Evolutionary conservation across 768 basidiomycete species (phyloP).

Genomic region (Imleria badia): DNA sequence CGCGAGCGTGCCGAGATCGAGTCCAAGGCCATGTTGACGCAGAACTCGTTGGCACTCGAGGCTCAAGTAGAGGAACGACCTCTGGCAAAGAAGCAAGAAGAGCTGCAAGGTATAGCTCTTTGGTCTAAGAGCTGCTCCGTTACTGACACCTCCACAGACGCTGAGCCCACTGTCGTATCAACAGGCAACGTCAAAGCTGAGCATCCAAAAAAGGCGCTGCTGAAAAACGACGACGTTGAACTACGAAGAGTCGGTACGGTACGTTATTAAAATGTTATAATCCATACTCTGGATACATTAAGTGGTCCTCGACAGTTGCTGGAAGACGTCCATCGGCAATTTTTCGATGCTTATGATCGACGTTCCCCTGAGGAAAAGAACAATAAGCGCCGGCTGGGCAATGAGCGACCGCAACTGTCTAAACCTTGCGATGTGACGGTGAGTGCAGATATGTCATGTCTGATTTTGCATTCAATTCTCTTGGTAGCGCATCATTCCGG

Average conservation of each 20-base stretch:
- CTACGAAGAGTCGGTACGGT: slow-evolving; percentile 76
- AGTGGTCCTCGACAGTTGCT: slow-evolving; percentile 56
- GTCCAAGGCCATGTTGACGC: slow-evolving; percentile 59
- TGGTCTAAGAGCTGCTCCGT: background rate
- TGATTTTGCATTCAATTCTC: background rate
- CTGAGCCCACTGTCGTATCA: slow-evolving; percentile 14
- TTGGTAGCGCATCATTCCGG: slow-evolving; percentile 78
- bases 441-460: slow-evolving; percentile 22
- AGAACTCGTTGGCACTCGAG: slow-evolving; percentile 76
- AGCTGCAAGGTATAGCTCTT: slow-evolving; percentile 51
- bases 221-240: slow-evolving; percentile 88
- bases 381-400: slow-evolving; percentile 27
- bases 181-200: slow-evolving; percentile 36
- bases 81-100: slow-evolving; percentile 84
- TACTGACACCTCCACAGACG: slow-evolving; percentile 9
- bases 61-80: slow-evolving; percentile 85
- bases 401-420: slow-evolving; percentile 27
- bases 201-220: slow-evolving; percentile 65
- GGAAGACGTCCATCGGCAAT: slow-evolving; percentile 72
- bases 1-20: slow-evolving; percentile 44
- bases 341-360: slow-evolving; percentile 67
- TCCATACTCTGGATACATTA: background rate
- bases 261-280: slow-evolving; percentile 17
- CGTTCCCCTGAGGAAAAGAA: slow-evolving; percentile 27
- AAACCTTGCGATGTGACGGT: slow-evolving; percentile 78